Evolutionary conservation across 208 protist genomes (phyloP), one percentile per base, ranked within the genome.

Genomic region (Trypanosoma grayi): DNA sequence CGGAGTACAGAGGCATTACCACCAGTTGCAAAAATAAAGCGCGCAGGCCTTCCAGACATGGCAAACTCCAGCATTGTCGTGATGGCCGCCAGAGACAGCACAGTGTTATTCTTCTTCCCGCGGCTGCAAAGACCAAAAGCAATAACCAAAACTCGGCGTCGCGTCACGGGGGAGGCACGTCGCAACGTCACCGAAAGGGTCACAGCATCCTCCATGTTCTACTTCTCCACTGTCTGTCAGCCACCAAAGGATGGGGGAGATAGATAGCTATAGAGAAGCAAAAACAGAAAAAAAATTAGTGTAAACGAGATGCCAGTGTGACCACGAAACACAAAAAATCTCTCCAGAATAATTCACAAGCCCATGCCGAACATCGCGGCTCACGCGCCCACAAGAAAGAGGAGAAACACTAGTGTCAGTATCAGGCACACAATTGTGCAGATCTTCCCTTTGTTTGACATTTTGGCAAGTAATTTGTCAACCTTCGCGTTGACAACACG

Each of bases 361-460:
- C n/a, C n/a, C n/a, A n/a, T n/a, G n/a, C n/a, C n/a, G n/a, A n/a
- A n/a, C n/a, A n/a, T n/a, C n/a, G n/a, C n/a, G n/a, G n/a, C n/a
- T 60, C 33, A 75, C 14, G 24, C 14, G 50, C 54, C 30, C 24
- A 56, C 27, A 48, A 58, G n/a, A 48, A 46, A 56, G 4, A 34
- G 14, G 46, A 64, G 63, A 51, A 64, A 51, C 10, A 68, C n/a
- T 0, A 60, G 41, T 1, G 39, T 39, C n/a, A 66, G 11, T 30
- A 50, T 7, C 11, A 70, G 55, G 30, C 28, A 57, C 30, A 69
- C 24, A 66, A 94, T 85, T 8, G 77, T 87, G 69, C 88, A 92
- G 25, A 94, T 77, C 54, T 94, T 94, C 0, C 77, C 77, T 55
- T 69, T 79, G 61, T 90, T 87, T 31, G 88, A 92, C 83, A 94